Conservation (phyloP, 2,329 filamentous ascomycete genomes). For the Colletotrichum sublineola region DNA sequence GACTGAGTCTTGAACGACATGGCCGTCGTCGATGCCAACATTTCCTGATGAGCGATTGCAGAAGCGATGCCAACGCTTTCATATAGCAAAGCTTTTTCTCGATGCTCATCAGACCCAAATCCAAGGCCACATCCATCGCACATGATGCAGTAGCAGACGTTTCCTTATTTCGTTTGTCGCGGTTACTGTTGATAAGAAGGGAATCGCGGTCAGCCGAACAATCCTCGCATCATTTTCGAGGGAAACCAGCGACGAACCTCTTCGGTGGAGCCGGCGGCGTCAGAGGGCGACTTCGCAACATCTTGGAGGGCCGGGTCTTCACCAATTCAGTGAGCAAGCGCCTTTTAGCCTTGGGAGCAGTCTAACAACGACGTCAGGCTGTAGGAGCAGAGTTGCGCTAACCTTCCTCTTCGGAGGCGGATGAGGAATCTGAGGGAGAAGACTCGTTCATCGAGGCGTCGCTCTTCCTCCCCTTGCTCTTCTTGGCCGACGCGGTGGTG, state of each 20-base stretch:
- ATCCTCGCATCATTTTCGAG: conserved; percentile 27
- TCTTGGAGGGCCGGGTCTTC: conserved; percentile 21
- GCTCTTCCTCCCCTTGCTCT: conserved; percentile 41
- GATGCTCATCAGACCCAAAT: conserved; percentile 8
- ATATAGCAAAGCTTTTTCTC: conserved; percentile 8
- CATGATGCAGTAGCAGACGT: conserved; percentile 20
- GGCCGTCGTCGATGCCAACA: conserved; percentile 19
- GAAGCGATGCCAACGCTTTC: conserved; percentile 8
- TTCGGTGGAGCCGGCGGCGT: conserved; percentile 32
- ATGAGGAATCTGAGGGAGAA: conserved; percentile 17
- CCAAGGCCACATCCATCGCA: conserved; percentile 6
- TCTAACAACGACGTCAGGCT: background rate
- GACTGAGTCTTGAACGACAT: background rate
- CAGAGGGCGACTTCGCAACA: conserved; percentile 20
- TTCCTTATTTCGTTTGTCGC: conserved; percentile 12
- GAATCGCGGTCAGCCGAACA: conserved; percentile 34
- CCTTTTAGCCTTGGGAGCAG: background rate
- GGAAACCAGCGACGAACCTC: conserved; percentile 37
- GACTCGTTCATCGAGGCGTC: conserved; percentile 21
- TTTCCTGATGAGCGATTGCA: conserved; percentile 13
- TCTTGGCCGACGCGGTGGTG: conserved; percentile 46
- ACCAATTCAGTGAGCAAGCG: conserved; percentile 27
- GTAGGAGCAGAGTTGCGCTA: conserved; percentile 5
- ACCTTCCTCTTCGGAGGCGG: conserved; percentile 36
- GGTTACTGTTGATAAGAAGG: conserved; percentile 27